Evolutionary conservation across 257 asterid genomes (phyloP), one percentile per base, ranked within the genome.

Genomic region (Salvia splendens): DNA sequence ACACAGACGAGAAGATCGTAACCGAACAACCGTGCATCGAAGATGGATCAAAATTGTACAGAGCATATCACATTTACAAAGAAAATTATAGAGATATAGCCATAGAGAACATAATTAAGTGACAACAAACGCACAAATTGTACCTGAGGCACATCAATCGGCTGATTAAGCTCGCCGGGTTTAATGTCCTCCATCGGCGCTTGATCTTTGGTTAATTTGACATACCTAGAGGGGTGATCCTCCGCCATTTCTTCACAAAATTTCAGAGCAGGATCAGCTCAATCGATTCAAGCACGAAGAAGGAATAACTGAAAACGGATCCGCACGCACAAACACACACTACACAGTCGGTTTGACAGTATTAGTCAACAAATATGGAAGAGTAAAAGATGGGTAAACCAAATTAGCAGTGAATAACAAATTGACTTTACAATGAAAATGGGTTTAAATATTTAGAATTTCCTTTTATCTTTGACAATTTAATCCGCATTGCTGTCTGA

Each of bases 151-250:
- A 94, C 97, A 73, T 91, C 93, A 60, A 94, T 83, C 32, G 99
- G 99, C 79, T 85, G 95, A 85, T 94, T 94, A 49, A 94, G 97
- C 84, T 94, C 97, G 14, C 99, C 97, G 8, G 99, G 96, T 63
- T 77, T 80, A 69, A 94, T 91, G 36, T 94, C 95, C 79, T 94
- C 96, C 69, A 74, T 16, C 24, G 97, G 95, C 30, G 82, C 79
- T 68, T 87, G 99, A 63, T 94, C 96, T 77, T 87, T 94, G 1
- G 80, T 91, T 81, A 94, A 77, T 79, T 91, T 94, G 57, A 94
- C 97, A 75, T 94, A 94, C 75, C 84, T 80, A n/a, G 99, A 94
- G 59, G 85, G 86, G 56, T 84, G 87, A 63, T 86, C 99, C 61
- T 88, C 99, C 75, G 86, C 84, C 99, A 91, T 91, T 61, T 66